These are phyloP conservation scores for Neocucurbitaria cava DNA, from an alignment of 2,329 filamentous ascomycete species.

Conservation along the genomic window DNA sequence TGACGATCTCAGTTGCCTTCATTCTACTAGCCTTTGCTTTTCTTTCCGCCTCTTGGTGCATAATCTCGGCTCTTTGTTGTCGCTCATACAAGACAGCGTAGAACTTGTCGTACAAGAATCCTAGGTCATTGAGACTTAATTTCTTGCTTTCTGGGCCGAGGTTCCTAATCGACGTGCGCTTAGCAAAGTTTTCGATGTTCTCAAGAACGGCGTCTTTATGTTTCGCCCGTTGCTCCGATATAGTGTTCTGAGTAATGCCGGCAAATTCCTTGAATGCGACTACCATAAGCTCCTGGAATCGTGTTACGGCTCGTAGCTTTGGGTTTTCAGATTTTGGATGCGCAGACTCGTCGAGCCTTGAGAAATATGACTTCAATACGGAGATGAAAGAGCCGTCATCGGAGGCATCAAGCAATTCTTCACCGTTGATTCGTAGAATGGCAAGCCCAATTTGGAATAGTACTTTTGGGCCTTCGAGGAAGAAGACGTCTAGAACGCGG, in stretches of 20 bases:
- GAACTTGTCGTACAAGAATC: constrained; percentile 91
- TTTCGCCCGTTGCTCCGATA: constrained; percentile 85
- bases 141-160: constrained; percentile 95
- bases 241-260: constrained; percentile 90
- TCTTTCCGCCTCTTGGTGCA: constrained; percentile 71
- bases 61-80: constrained; percentile 79
- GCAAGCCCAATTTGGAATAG: constrained; percentile 95
- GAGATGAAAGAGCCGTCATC: constrained; percentile 98
- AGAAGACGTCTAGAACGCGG: constrained; percentile 95
- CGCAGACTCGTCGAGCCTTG: constrained; percentile 90
- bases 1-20: constrained; percentile 59
- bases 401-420: constrained; percentile 88
- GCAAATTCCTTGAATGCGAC: constrained; percentile 99
- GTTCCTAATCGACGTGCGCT: constrained; percentile 94
- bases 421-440: constrained; percentile 96
- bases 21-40: constrained; percentile 68
- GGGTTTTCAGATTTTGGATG: constrained; percentile 95
- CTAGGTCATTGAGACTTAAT: constrained; percentile 82
- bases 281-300: constrained; percentile 98
- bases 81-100: constrained; percentile 91
- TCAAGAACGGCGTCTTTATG: constrained; percentile 94
- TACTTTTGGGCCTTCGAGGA: constrained; percentile 96
- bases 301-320: constrained; percentile 90
- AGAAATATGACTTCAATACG: constrained; percentile 93
- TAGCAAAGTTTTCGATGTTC: constrained; percentile 97